phyloP scores from a whole-genome alignment of 768 basidiomycete genomes.

The Mrakia blollopis region DNA sequence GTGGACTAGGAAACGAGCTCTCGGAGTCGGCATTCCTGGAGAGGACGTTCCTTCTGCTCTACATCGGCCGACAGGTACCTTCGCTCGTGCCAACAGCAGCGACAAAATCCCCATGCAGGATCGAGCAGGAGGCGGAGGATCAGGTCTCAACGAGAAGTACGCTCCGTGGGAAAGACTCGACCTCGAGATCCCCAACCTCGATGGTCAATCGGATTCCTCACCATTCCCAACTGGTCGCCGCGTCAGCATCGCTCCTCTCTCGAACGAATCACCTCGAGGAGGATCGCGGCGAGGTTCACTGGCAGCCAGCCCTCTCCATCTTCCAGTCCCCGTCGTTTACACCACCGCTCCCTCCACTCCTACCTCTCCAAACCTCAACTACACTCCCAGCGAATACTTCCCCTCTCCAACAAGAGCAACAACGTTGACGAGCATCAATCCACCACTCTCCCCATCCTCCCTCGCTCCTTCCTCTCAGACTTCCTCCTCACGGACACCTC shows the following conservation, averaged over 20 bases:
- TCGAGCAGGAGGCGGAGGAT: neutral
- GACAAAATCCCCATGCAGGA: too few species aligned
- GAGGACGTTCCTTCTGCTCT: neutral
- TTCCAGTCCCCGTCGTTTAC: neutral
- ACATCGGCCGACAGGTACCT: neutral
- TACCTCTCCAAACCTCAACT: neutral
- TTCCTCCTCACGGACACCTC: neutral
- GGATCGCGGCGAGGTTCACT: neutral
- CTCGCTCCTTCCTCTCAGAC: neutral
- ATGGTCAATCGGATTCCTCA: neutral
- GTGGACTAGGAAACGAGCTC: neutral
- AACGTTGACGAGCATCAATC: too few species aligned
- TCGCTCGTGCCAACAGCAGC: neutral
- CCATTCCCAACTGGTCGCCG: neutral
- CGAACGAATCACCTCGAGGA: neutral
- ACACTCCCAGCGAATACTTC: neutral
- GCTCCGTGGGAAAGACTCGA: slow-evolving; percentile 27
- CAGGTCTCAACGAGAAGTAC: neutral
- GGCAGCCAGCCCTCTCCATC: neutral
- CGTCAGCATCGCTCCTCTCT: neutral
- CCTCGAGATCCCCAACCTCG: slow-evolving; percentile 8
- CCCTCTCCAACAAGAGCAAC: neutral
- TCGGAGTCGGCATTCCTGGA: neutral
- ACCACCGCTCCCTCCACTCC: neutral
- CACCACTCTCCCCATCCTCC: neutral